Evolutionary conservation across 345 rosid species (phyloP).

Genomic region (Eucalyptus sp.): DNA sequence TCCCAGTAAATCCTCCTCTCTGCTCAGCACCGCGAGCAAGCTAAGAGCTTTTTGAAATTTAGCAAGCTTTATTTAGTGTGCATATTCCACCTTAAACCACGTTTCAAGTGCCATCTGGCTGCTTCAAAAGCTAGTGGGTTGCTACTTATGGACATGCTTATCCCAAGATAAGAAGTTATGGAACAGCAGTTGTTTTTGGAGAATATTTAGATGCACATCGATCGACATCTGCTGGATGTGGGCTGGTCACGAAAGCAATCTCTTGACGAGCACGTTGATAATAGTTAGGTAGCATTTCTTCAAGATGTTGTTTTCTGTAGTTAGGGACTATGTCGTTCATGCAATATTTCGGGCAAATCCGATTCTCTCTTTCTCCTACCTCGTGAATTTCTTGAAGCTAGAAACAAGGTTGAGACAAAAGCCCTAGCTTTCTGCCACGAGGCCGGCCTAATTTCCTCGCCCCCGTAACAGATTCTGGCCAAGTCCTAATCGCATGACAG

Average conservation of each 20-base stretch:
- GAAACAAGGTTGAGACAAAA: not conserved
- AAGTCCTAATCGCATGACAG: constrained; percentile 14
- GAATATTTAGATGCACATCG: not conserved
- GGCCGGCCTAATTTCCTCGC: constrained; percentile 3
- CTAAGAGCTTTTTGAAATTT: not conserved
- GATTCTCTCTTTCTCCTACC: not conserved
- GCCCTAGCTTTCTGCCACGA: constrained; percentile 6
- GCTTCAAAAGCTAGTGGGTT: not conserved
- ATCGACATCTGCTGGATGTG: not conserved
- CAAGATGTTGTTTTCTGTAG: not conserved
- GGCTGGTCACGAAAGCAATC: not conserved
- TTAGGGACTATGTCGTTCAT: not conserved
- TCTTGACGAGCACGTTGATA: not conserved
- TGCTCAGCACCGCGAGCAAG: not conserved
- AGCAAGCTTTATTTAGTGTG: not conserved
- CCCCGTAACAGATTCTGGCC: constrained; percentile 1
- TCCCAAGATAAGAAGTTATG: not conserved
- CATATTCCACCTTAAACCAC: not conserved
- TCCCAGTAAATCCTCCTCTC: not conserved
- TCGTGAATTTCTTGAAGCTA: not conserved
- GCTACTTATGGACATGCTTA: not conserved
- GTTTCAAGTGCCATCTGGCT: not conserved
- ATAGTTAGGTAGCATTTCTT: not conserved
- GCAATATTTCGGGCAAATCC: not conserved
- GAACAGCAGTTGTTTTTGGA: not conserved